phyloP scores from a whole-genome alignment of 805 yeast species.

The Saturnispora halmiae region DNA sequence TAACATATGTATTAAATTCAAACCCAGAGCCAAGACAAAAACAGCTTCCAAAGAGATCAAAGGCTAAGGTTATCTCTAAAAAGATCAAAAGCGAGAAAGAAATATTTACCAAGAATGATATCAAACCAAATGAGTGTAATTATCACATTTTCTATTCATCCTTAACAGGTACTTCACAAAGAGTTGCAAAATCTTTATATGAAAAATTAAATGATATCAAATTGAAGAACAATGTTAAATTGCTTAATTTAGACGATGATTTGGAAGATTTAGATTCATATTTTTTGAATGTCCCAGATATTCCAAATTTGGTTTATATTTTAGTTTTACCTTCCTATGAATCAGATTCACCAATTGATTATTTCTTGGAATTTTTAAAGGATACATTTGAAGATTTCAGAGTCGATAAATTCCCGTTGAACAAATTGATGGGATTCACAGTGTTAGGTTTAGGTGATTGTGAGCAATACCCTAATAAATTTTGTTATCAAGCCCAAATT shows the following conservation, averaged over 20 bases:
- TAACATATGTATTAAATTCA: background rate
- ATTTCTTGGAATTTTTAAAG: constrained; percentile 65
- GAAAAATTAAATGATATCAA: constrained; percentile 29
- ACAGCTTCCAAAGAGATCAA: background rate
- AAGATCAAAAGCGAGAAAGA: background rate
- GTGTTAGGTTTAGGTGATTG: constrained; percentile 84
- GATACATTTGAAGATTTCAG: constrained; percentile 83
- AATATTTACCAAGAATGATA: constrained; percentile 9
- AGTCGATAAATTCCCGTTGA: constrained; percentile 72
- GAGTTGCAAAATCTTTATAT: constrained; percentile 45
- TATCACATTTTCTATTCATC: constrained; percentile 73
- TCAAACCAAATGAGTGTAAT: constrained; percentile 41
- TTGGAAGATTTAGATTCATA: constrained; percentile 77
- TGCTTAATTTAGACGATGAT: constrained; percentile 69
- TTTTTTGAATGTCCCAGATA: constrained; percentile 55
- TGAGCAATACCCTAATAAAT: constrained; percentile 72
- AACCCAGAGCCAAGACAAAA: background rate
- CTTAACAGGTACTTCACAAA: constrained; percentile 66
- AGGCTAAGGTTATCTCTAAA: constrained; percentile 1
- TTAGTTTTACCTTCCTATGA: constrained; percentile 84
- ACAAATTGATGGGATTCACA: constrained; percentile 63
- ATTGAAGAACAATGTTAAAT: constrained; percentile 35
- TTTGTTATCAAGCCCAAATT: constrained; percentile 74
- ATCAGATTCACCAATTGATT: constrained; percentile 87
- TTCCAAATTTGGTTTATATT: constrained; percentile 41